Evolutionary conservation across 2,329 filamentous ascomycete species (phyloP).

Genomic region (Aspergillus sojae): DNA sequence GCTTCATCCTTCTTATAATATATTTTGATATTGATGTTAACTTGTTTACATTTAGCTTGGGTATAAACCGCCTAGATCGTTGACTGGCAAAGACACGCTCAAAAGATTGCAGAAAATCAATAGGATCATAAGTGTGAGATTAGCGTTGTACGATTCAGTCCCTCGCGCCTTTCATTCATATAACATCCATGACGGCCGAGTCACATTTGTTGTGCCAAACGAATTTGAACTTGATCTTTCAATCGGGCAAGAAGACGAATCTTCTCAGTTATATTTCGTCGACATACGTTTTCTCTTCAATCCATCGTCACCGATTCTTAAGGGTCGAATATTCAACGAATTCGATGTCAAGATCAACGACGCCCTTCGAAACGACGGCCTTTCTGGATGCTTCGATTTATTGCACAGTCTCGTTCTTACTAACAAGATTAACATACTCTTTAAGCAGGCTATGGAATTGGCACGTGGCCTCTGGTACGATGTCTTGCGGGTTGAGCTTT

Average conservation of each 20-base stretch:
- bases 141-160: slow-evolving; percentile 84
- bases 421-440: slow-evolving; percentile 83
- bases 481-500: slow-evolving; percentile 72
- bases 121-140: slow-evolving; percentile 75
- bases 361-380: slow-evolving; percentile 67
- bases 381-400: slow-evolving; percentile 80
- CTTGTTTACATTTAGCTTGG: slow-evolving; percentile 56
- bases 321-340: slow-evolving; percentile 63
- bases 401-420: slow-evolving; percentile 87
- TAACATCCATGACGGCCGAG: slow-evolving; percentile 79
- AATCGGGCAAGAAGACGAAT: slow-evolving; percentile 80
- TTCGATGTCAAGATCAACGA: slow-evolving; percentile 75
- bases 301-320: slow-evolving; percentile 67
- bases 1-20: slow-evolving; percentile 30
- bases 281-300: slow-evolving; percentile 84
- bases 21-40: slow-evolving; percentile 19
- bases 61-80: slow-evolving; percentile 72
- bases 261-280: slow-evolving; percentile 89
- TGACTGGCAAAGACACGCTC: slow-evolving; percentile 72
- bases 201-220: slow-evolving; percentile 77
- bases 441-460: slow-evolving; percentile 74
- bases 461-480: slow-evolving; percentile 74
- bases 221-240: slow-evolving; percentile 95
- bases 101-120: slow-evolving; percentile 80
- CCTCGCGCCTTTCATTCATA: slow-evolving; percentile 79